Conservation (phyloP, 352 stramenopile genomes). For the Phytophthora aleatoria region DNA sequence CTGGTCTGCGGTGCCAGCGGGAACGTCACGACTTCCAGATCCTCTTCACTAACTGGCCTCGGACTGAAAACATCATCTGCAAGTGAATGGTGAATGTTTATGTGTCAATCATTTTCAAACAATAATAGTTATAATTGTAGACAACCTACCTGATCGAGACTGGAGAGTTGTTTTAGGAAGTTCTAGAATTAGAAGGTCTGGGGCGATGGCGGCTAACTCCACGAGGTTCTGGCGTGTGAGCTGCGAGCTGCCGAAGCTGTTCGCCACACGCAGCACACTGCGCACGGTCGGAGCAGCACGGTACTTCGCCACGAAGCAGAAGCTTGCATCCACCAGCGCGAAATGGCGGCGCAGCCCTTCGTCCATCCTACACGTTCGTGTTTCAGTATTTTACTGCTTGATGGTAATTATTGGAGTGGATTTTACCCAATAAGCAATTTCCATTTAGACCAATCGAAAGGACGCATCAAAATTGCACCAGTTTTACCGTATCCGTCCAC, state of each 20-base stretch:
- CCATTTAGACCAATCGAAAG: too few species aligned
- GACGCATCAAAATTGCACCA: too few species aligned
- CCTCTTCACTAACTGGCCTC: constrained; percentile 26
- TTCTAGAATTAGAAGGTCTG: constrained; percentile 50
- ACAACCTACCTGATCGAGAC: constrained; percentile 1
- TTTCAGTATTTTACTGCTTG: too few species aligned
- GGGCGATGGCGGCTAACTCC: constrained; percentile 49
- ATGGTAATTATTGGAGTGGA: too few species aligned
- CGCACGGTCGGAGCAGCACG: constrained; percentile 44
- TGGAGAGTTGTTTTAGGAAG: constrained; percentile 6
- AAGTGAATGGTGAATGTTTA: neutral
- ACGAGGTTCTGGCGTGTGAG: constrained; percentile 48
- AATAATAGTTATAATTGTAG: neutral
- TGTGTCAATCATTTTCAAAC: neutral
- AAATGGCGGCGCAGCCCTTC: constrained; percentile 48
- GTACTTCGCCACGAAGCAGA: constrained; percentile 67
- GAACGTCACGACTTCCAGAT: constrained; percentile 68
- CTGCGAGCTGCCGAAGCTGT: constrained; percentile 51
- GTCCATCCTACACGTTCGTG: neutral
- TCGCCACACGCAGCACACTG: constrained; percentile 66
- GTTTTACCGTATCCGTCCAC: too few species aligned
- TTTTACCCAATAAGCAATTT: too few species aligned
- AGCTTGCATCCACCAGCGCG: constrained; percentile 66
- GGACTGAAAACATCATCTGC: constrained; percentile 51
- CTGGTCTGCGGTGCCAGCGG: constrained; percentile 59